Conservation (phyloP, 2,329 filamentous ascomycete species). For the Drechslerella coelobrocha region DNA sequence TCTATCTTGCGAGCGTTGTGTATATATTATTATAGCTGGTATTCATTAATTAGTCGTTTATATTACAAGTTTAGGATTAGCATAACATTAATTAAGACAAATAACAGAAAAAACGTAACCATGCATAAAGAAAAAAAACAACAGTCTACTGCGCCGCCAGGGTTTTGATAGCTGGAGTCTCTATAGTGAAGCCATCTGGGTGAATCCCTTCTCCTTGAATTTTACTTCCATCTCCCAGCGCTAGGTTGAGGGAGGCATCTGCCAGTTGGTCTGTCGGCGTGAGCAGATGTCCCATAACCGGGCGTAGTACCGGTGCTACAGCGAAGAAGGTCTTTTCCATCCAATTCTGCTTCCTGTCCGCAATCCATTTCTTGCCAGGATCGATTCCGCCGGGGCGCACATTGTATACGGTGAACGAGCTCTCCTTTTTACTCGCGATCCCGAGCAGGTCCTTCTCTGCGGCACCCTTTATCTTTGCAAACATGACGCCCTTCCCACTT, state of each 20-base stretch:
- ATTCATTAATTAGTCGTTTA: too few species aligned
- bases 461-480: constrained; percentile 71
- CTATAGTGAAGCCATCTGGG: constrained; percentile 55
- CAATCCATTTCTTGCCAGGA: constrained; percentile 51
- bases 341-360: constrained; percentile 31
- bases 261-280: constrained; percentile 63
- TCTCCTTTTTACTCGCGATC: constrained; percentile 60
- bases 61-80: too few species aligned
- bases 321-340: constrained; percentile 57
- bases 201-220: constrained; percentile 58
- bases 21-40: too few species aligned
- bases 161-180: constrained; percentile 25
- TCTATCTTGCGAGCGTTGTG: too few species aligned
- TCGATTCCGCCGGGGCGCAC: constrained; percentile 70
- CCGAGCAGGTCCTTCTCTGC: constrained; percentile 68
- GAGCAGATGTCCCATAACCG: constrained; percentile 56
- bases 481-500: constrained; percentile 63
- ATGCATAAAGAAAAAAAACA: too few species aligned
- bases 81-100: too few species aligned
- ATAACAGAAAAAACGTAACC: too few species aligned
- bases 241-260: constrained; percentile 62
- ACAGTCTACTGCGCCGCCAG: constrained; percentile 17
- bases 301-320: constrained; percentile 55
- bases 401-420: constrained; percentile 65
- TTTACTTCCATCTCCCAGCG: constrained; percentile 61